Evolutionary conservation across 2,329 filamentous ascomycete genomes (phyloP).

Genomic region (Diplodia seriata): DNA sequence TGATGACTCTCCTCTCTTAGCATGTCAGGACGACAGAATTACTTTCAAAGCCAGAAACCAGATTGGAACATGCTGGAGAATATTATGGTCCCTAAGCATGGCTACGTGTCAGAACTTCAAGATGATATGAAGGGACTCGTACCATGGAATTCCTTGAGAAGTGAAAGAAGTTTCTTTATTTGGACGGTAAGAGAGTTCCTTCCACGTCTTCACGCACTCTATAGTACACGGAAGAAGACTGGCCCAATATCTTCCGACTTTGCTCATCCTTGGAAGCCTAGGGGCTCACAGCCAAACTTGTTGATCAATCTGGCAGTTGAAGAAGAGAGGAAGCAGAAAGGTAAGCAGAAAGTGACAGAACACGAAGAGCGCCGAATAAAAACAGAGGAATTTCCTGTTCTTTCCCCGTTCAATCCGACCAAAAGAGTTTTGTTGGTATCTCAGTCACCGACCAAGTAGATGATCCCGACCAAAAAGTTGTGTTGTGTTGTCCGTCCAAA

Average conservation of each 20-base stretch:
- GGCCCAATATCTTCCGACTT: slow-evolving; percentile 1
- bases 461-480: slow-evolving; percentile 17
- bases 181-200: not conserved
- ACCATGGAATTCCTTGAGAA: not conserved
- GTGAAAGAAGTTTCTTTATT: not conserved
- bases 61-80: not conserved
- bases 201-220: slow-evolving; percentile 6
- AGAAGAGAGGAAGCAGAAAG: not conserved
- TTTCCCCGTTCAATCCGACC: slow-evolving; percentile 28
- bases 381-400: slow-evolving; percentile 19
- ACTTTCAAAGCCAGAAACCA: not conserved
- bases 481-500: slow-evolving; percentile 11
- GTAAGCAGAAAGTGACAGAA: not conserved
- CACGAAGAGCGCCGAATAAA: slow-evolving; percentile 11
- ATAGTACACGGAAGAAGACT: slow-evolving; percentile 20
- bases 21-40: not conserved
- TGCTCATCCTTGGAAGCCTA: not conserved
- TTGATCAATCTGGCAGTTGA: not conserved
- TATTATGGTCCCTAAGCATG: too few relatives aligned
- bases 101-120: too few relatives aligned
- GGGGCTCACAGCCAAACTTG: not conserved
- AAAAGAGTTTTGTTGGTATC: not conserved
- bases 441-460: slow-evolving; percentile 17
- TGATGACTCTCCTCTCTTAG: slow-evolving; percentile 7
- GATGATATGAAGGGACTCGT: too few relatives aligned